Evolutionary conservation across 192 early-diverging fungal species (phyloP), one percentile per base, ranked within the genome.

Genomic region (Coemansia furcata): DNA sequence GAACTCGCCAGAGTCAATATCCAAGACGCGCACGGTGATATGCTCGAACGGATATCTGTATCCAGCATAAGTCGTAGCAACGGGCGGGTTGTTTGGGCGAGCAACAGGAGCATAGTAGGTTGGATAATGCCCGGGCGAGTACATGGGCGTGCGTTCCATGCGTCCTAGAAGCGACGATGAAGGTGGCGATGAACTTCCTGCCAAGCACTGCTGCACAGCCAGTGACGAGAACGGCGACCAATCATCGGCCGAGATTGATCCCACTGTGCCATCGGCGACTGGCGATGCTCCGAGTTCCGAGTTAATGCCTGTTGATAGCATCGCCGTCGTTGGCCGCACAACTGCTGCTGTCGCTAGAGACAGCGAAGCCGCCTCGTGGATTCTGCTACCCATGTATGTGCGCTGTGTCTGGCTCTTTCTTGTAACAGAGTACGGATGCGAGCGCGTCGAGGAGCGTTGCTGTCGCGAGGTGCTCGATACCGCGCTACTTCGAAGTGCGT

Each of bases 1-100:
- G 57, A 59, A 74, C 36, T 80, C 77, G 62, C 77, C 77, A 36
- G 77, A 64, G 19, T 80, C 77, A n/a, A 71, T 19, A 33, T 80
- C 72, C 17, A 74, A 14, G 5, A 80, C 65, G 26, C 66, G 65
- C 21, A 80, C 42, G 3, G 68, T 71, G 39, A 80, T 74, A n/a
- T 61, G 61, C 44, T 80, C 77, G 8, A 32, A 44, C 1, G 77
- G 67, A 32, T 63, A 66, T 29, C 23, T 39, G 44, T 73, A 69
- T 26, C 77, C 72, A 23, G 62, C 72, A 58, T 71, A 80, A 1
- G 72, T 74, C 15, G 62, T 71, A 5, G 47, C 29, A 32, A 74
- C 67, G 12, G 38, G 29, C 2, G 57, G 46, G 2, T 72, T 62
- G 36, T 68, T 55, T 21, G 42, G n/a, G 30, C 33, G 32, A n/a